Evolutionary conservation across 805 yeast species (phyloP).

Genomic region (Saccharomycopsis sp.): DNA sequence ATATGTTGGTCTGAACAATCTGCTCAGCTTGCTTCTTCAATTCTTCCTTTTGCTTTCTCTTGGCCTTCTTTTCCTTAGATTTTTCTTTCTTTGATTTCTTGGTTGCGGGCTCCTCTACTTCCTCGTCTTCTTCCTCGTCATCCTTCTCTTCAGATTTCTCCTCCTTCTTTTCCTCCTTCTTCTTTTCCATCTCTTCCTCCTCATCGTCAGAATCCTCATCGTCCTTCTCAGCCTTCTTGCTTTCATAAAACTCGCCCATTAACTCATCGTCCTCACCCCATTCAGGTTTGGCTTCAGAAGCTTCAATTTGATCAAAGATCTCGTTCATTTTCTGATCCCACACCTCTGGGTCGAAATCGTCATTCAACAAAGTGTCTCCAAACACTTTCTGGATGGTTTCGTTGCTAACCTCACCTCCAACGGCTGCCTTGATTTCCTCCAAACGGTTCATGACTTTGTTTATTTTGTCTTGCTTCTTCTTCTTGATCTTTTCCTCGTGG

Average conservation of each 20-base stretch:
- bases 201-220: too few species aligned
- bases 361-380: constrained; percentile 71
- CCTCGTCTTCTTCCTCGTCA: constrained; percentile 25
- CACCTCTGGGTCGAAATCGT: constrained; percentile 82
- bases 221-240: constrained; percentile 26
- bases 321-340: constrained; percentile 87
- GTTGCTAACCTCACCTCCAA: constrained; percentile 57
- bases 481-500: constrained; percentile 54
- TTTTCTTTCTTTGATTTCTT: constrained; percentile 48
- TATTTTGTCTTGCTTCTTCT: constrained; percentile 69
- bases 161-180: constrained; percentile 23
- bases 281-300: constrained; percentile 42
- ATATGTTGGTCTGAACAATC: constrained; percentile 68
- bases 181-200: constrained; percentile 37
- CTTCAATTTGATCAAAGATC: constrained; percentile 78
- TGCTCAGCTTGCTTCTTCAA: constrained; percentile 65
- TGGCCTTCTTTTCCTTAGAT: constrained; percentile 46
- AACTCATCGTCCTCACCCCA: constrained; percentile 58
- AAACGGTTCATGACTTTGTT: constrained; percentile 71
- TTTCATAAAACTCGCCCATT: constrained; percentile 34
- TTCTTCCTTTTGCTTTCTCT: constrained; percentile 55
- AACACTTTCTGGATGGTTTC: constrained; percentile 56
- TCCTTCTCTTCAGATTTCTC: constrained; percentile 32
- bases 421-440: constrained; percentile 55
- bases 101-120: constrained; percentile 25